Percentiles rank a stretch among this genome's conserved stretches.
Evolutionary conservation across 2,329 filamentous ascomycete genomes (phyloP).

Genomic region (Ascochyta rabiei): DNA sequence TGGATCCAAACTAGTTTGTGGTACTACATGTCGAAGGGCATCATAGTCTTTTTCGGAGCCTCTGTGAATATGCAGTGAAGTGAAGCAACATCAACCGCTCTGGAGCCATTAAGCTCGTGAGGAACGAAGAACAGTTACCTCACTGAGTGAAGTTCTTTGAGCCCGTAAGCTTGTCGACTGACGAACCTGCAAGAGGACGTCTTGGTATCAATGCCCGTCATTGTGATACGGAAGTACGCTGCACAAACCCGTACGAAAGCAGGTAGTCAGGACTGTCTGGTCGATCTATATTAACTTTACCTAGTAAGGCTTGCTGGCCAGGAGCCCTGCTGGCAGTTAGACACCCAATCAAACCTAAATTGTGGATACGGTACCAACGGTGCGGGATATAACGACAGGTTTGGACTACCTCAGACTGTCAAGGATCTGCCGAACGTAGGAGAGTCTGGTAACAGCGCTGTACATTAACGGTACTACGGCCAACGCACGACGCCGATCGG

Average conservation of each 20-base stretch:
- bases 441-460: conserved; percentile 22
- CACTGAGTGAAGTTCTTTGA: background rate
- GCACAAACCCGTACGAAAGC: conserved; percentile 10
- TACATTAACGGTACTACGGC: conserved; percentile 19
- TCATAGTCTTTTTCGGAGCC: background rate
- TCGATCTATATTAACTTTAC: background rate
- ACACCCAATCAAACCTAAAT: background rate
- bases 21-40: background rate
- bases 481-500: conserved; percentile 17
- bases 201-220: conserved; percentile 22
- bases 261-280: conserved; percentile 4
- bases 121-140: background rate
- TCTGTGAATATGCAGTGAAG: background rate
- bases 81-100: background rate
- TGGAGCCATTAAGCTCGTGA: background rate
- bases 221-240: conserved; percentile 19
- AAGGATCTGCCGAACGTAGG: conserved; percentile 21
- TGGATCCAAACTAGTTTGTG: background rate
- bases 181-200: conserved; percentile 27
- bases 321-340: background rate
- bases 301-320: conserved; percentile 1
- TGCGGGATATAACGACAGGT: conserved; percentile 14
- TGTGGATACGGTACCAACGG: conserved; percentile 8
- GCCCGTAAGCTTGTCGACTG: conserved; percentile 39
- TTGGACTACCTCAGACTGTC: conserved; percentile 11